Conservation (phyloP, 2,329 filamentous ascomycete species). For the Simplicillium aogashimaense region DNA sequence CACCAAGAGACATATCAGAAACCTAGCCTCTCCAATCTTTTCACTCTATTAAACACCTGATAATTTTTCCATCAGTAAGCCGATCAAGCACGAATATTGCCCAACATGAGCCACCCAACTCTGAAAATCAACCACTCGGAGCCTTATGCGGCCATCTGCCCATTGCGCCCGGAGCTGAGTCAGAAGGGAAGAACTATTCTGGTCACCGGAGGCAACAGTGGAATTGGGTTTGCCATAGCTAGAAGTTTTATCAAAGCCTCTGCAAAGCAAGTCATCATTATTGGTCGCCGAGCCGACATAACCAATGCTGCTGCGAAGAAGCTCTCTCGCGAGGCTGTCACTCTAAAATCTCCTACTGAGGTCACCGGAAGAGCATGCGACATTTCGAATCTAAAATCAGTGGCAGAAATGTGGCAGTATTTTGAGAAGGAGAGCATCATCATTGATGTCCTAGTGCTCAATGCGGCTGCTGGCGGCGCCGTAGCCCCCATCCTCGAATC, state of each 20-base stretch:
- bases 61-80: too few relatives aligned
- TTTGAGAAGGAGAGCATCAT: slow-evolving; percentile 10
- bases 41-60: too few relatives aligned
- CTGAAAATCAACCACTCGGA: slow-evolving; percentile 1
- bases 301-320: neutral
- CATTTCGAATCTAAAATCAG: slow-evolving; percentile 12
- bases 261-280: neutral
- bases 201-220: slow-evolving; percentile 53
- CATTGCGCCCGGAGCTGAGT: slow-evolving; percentile 24
- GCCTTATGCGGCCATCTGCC: slow-evolving; percentile 26
- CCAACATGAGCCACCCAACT: slow-evolving; percentile 2
- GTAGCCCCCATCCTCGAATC: slow-evolving; percentile 7
- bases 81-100: neutral
- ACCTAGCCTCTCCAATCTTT: too few relatives aligned
- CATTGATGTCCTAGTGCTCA: slow-evolving; percentile 19
- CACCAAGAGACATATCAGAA: too few relatives aligned
- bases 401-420: slow-evolving; percentile 17
- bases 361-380: slow-evolving; percentile 13
- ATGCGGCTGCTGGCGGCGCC: slow-evolving; percentile 10
- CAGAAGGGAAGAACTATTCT: slow-evolving; percentile 42
- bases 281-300: slow-evolving; percentile 22
- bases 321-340: slow-evolving; percentile 13
- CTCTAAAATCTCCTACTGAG: slow-evolving; percentile 10
- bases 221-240: slow-evolving; percentile 55
- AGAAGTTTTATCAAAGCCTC: slow-evolving; percentile 12